phyloP scores from a whole-genome alignment of 1,284 basidiomycete genomes.

The Ustilago hordei region DNA sequence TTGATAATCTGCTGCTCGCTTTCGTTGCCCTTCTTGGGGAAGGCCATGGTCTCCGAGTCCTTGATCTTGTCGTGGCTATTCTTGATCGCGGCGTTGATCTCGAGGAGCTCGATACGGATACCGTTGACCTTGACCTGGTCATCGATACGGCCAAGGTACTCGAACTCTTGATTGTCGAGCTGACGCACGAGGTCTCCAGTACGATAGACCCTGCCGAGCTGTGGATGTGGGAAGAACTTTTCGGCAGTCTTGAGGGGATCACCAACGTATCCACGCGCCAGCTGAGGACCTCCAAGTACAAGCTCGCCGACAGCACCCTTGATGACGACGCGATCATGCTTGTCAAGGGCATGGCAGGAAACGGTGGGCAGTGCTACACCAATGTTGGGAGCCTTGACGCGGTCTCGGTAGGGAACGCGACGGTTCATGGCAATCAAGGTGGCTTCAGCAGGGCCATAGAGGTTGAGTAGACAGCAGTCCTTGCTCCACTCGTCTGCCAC shows the following conservation, averaged over 20 bases:
- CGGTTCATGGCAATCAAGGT: constrained; percentile 68
- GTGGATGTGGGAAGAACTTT: constrained; percentile 64
- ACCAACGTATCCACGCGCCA: constrained; percentile 65
- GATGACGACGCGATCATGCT: constrained; percentile 60
- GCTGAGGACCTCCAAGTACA: constrained; percentile 64
- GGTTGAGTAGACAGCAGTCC: constrained; percentile 66
- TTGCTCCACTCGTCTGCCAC: constrained; percentile 70
- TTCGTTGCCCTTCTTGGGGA: constrained; percentile 49
- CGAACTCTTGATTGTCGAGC: constrained; percentile 67
- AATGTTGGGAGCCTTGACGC: constrained; percentile 70
- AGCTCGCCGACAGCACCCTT: constrained; percentile 70
- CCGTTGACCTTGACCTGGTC: constrained; percentile 71
- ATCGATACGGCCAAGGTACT: constrained; percentile 70
- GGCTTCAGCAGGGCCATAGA: constrained; percentile 68
- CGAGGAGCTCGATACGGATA: constrained; percentile 70
- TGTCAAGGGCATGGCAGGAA: constrained; percentile 65
- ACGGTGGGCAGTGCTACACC: constrained; percentile 68
- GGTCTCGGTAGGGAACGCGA: constrained; percentile 61
- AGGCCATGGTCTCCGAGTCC: constrained; percentile 66
- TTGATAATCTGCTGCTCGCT: constrained; percentile 66
- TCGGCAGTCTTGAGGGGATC: constrained; percentile 66
- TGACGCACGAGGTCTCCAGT: constrained; percentile 68
- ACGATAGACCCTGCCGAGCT: constrained; percentile 64
- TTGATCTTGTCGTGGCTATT: constrained; percentile 57
- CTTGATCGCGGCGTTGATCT: constrained; percentile 70